Conservation (phyloP, 1,284 basidiomycete genomes). For the Cryptococcus sp. region DNA sequence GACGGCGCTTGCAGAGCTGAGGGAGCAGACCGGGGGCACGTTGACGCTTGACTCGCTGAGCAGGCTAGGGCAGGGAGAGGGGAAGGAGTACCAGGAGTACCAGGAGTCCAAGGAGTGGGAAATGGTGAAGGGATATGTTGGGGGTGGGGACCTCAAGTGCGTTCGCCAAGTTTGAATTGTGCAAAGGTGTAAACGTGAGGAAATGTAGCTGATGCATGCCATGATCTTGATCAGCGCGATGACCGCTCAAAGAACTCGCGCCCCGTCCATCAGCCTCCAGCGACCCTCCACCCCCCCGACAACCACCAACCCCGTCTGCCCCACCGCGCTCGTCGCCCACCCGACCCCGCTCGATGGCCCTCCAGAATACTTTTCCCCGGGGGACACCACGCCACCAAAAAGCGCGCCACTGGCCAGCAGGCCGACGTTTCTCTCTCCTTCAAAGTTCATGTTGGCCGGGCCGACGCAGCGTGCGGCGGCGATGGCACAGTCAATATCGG, state of each 20-base stretch:
- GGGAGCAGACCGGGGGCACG: conserved; percentile 32
- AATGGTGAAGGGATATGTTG: conserved; percentile 39
- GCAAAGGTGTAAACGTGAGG: background rate
- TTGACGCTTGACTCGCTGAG: conserved; percentile 43
- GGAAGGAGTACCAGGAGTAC: conserved; percentile 17
- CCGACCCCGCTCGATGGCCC: conserved; percentile 18
- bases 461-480: conserved; percentile 4
- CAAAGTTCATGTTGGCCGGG: conserved; percentile 6
- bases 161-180: conserved; percentile 6
- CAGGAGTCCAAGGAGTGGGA: conserved; percentile 35
- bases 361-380: conserved; percentile 16
- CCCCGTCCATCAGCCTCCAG: conserved; percentile 7
- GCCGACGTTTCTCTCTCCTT: conserved; percentile 19
- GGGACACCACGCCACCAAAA: conserved; percentile 1
- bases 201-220: background rate
- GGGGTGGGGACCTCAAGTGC: conserved; percentile 40
- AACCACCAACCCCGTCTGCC: conserved; percentile 5
- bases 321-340: conserved; percentile 16
- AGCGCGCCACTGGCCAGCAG: background rate
- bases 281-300: background rate
- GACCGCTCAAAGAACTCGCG: background rate
- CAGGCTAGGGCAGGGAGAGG: conserved; percentile 12
- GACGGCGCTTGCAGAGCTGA: conserved; percentile 26
- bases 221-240: background rate
- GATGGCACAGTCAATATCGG: conserved; percentile 1